Percentiles rank a stretch among this genome's conserved stretches.
These are phyloP conservation scores for Lactuca saligna DNA, from an alignment of 129 eudicot species.

Conservation along the genomic window DNA sequence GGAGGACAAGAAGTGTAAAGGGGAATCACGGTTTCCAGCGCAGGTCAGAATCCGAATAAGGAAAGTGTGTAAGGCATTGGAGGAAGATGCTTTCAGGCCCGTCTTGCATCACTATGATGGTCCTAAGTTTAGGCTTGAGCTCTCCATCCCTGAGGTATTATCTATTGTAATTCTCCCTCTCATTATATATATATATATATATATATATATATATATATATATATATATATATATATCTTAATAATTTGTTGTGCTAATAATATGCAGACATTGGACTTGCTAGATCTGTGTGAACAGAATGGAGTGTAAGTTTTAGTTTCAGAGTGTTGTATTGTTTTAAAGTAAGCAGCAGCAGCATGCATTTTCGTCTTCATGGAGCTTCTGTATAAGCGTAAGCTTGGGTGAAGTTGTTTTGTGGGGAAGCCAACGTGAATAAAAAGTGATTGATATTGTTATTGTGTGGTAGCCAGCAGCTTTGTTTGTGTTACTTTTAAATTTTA, in stretches of 20 bases:
- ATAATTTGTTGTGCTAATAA: neutral
- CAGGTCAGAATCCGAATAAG: constrained; percentile 94
- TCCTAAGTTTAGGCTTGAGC: constrained; percentile 96
- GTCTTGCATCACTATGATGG: constrained; percentile 99
- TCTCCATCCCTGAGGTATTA: constrained; percentile 88
- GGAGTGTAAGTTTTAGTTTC: constrained; percentile 53
- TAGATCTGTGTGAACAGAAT: constrained; percentile 95
- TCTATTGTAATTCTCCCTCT: too few species aligned
- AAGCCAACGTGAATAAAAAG: constrained; percentile 48
- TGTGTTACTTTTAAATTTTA: constrained; percentile 31
- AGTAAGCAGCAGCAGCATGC: constrained; percentile 24
- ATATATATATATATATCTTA: neutral
- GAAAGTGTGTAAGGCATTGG: constrained; percentile 89
- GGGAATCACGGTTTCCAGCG: constrained; percentile 99
- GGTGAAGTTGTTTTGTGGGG: constrained; percentile 53
- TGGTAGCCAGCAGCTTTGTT: neutral
- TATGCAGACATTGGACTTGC: constrained; percentile 85
- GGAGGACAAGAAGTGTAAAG: constrained; percentile 99
- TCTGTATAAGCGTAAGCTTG: constrained; percentile 88
- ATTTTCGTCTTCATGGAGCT: constrained; percentile 41
- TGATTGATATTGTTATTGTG: constrained; percentile 18
- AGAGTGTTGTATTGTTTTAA: constrained; percentile 25
- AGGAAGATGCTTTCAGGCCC: constrained; percentile 97
- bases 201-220: too few species aligned
- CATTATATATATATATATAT: too few species aligned